Evolutionary conservation across 495 filamentous ascomycete genomes (phyloP), one percentile per base, ranked within the genome.

Genomic region (Cryomyces minteri): DNA sequence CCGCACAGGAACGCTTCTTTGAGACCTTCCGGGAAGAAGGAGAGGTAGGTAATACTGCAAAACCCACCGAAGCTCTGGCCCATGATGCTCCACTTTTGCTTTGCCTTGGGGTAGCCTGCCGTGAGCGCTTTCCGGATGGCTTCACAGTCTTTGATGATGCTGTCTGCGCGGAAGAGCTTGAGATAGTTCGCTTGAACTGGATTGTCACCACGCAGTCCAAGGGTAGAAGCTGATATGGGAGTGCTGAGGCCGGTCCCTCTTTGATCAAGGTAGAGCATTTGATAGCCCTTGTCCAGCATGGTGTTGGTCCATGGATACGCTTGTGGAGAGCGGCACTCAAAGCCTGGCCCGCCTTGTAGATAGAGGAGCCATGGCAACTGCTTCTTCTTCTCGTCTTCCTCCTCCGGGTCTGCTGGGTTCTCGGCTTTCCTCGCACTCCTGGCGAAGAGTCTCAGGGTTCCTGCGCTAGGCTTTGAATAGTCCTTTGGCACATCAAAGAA

Each of bases 51-150:
- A 11, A 81, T 66, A 5, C 68, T 66, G 47, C 82, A 88, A 61
- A 94, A 94, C 1, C 88, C 90, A 31, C 90, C 88, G 57, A 90
- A 96, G 14, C 80, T 86, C 62, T 95, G 88, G 8, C 90, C 90
- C 41, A 92, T 75, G 65, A 77, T 49, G 44, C 65, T 68, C 88
- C 90, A 95, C 62, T 81, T 81, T 53, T 76, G 72, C 54, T 82
- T 75, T 11, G 79, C 75, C 14, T 69, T 64, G 0, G 82, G 78
- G 40, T 77, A 82, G 14, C 80, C 74, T 4, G 67, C 61, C 0
- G 80, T 88, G 48, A 96, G 64, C 31, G 66, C 76, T 44, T 76
- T 67, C 1, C 88, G 72, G 18, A 96, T 74, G 7, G 87, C 85
- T 54, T 96, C 88, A 47, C 80, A 84, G 53, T 96, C 88, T 42